Base-by-base conservation (phyloP, 2,329 filamentous ascomycete genomes). In the Alternaria tenuissima region DNA sequence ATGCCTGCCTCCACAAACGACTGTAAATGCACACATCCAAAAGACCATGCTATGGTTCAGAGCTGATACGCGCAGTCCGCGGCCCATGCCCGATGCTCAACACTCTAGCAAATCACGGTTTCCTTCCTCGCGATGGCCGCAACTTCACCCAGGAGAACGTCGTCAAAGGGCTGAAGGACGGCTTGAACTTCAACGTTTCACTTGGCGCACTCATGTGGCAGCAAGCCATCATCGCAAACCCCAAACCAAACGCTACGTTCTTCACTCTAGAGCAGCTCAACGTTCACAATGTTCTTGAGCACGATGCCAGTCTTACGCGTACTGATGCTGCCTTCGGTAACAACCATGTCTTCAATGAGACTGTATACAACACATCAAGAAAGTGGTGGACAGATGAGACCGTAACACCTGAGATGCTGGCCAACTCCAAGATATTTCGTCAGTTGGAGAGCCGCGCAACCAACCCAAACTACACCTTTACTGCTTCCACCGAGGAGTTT, bases 311-410 rank as follows among this genome's bases (percentile, higher is more conserved):
- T 59, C 55, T 83, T 24, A 83, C 81, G 41, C 84, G 84, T 26
- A 67, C 76, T 2, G 85, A 87, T 58, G 81, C 79, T 8, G 82
- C 75, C 76, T 79, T 85, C 54, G 85, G 84, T 22, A 82, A 83
- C 70, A 83, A 83, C 64, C 79, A 84, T 64, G 57, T 81, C 56
- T 87, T 87, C 77, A 85, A 87, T 72, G 74, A 82, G 53, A 81
- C 78, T 3, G 70, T 86, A 62, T 87, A 86, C 69, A 79, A 82
- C 52, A 71, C 80, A 56, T 81, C 80, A 0, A 76, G 65, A 39
- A 58, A 65, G n/a, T 86, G 82, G 73, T 87, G 83, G 82, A 83
- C 80, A 0, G 74, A 57, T 0, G 69, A 78, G 3, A 71, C 76
- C 18, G 67, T 87, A 0, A 66, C 63, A 3, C 59, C 64, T 1